Percentiles rank a stretch among this genome's conserved stretches.
Evolutionary conservation across 495 filamentous ascomycete species (phyloP).

Genomic region (Penicillium pancosmium): DNA sequence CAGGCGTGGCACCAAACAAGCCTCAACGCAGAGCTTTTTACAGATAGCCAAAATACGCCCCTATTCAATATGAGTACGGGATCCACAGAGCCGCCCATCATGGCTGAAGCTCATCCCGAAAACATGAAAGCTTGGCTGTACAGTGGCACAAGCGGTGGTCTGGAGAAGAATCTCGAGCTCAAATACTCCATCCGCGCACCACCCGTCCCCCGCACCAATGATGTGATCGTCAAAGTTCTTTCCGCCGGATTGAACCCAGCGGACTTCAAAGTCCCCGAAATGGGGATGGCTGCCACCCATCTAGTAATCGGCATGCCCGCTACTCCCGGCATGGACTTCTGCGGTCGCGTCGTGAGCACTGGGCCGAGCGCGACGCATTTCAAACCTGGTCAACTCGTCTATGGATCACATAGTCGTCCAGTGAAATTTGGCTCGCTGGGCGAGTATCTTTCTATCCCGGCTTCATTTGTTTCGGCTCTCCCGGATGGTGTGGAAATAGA

Average conservation of each 20-base stretch:
- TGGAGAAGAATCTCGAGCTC: slow-evolving; percentile 61
- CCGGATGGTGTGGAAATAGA: slow-evolving; percentile 55
- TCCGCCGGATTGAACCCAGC: slow-evolving; percentile 64
- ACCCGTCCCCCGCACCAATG: slow-evolving; percentile 33
- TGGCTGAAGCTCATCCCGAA: slow-evolving; percentile 21
- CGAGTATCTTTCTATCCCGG: slow-evolving; percentile 50
- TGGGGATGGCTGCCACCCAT: slow-evolving; percentile 44
- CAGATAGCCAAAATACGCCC: too few species aligned
- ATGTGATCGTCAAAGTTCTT: slow-evolving; percentile 61
- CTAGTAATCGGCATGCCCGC: slow-evolving; percentile 50
- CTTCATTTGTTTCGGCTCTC: slow-evolving; percentile 31
- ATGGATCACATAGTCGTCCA: slow-evolving; percentile 47
- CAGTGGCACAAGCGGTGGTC: slow-evolving; percentile 43
- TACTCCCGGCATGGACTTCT: slow-evolving; percentile 65
- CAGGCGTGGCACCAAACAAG: too few species aligned
- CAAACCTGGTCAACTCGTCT: slow-evolving; percentile 57
- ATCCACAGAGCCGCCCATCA: slow-evolving; percentile 9
- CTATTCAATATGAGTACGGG: too few species aligned
- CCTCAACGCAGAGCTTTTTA: too few species aligned
- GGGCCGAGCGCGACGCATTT: slow-evolving; percentile 38
- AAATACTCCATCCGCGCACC: slow-evolving; percentile 48
- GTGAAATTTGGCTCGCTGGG: slow-evolving; percentile 53
- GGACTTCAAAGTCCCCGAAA: slow-evolving; percentile 69
- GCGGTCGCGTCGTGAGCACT: slow-evolving; percentile 57
- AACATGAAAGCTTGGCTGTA: slow-evolving; percentile 70